Conservation (phyloP, 495 filamentous ascomycete species). For the Aspergillus ellipticus region DNA sequence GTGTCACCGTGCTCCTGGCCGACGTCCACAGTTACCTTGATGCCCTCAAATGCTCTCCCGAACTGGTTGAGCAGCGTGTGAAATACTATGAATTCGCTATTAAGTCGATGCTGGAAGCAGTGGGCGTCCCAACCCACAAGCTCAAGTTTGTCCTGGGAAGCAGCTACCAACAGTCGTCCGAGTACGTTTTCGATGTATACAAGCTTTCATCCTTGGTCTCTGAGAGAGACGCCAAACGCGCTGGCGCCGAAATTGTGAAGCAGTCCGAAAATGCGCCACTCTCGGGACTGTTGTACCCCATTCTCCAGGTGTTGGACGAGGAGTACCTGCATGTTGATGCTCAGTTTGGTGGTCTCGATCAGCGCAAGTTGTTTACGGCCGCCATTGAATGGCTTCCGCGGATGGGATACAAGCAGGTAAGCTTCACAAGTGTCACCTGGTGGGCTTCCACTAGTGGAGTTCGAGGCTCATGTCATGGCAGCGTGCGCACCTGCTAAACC, state of each 20-base stretch:
- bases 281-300: conserved; percentile 70
- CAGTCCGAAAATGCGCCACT: conserved; percentile 72
- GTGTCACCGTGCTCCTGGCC: conserved; percentile 76
- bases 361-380: conserved; percentile 87
- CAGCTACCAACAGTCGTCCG: conserved; percentile 62
- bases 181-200: conserved; percentile 44
- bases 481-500: conserved; percentile 84
- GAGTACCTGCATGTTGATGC: conserved; percentile 81
- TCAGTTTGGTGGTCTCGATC: conserved; percentile 72
- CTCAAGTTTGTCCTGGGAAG: conserved; percentile 82
- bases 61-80: conserved; percentile 75
- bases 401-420: conserved; percentile 47
- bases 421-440: no score
- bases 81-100: conserved; percentile 70
- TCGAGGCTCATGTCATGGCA: conserved; percentile 5
- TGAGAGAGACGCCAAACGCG: conserved; percentile 67
- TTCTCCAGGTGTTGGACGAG: conserved; percentile 88
- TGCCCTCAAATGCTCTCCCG: conserved; percentile 53
- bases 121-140: conserved; percentile 67
- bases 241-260: conserved; percentile 91
- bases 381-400: conserved; percentile 53
- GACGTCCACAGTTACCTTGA: conserved; percentile 57
- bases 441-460: not conserved
- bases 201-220: conserved; percentile 31
- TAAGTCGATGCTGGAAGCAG: conserved; percentile 60